A percentile compares a stretch with the other conserved stretches of the same genome.
phyloP scores from a whole-genome alignment of 164 flowering plant genomes.

The Umbellularia californica region DNA sequence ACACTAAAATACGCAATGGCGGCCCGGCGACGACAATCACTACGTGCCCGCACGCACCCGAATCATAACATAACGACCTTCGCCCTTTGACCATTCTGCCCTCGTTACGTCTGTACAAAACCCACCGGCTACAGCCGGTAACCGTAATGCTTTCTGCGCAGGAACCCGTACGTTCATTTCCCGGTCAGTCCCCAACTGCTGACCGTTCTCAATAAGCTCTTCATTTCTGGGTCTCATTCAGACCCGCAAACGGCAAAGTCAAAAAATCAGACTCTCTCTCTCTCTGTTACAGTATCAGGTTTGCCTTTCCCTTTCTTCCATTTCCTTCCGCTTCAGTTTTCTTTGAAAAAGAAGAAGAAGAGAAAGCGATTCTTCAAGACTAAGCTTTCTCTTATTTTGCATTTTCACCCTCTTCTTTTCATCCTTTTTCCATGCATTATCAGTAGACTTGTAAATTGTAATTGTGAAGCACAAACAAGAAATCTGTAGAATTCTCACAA shows the following conservation, averaged over 20 bases:
- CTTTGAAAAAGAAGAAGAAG: neutral
- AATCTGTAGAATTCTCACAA: neutral
- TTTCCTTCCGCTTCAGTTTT: neutral
- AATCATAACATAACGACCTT: neutral
- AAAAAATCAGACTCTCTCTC: neutral
- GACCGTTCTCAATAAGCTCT: neutral
- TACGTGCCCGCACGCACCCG: neutral
- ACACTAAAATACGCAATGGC: neutral
- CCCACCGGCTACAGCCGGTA: neutral
- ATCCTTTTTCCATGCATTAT: neutral
- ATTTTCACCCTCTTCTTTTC: neutral
- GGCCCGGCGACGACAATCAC: neutral
- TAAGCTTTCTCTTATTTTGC: constrained; percentile 12
- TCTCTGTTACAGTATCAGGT: neutral
- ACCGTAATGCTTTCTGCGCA: neutral
- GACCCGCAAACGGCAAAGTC: neutral
- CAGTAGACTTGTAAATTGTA: neutral
- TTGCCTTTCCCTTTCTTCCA: neutral
- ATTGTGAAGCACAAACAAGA: neutral
- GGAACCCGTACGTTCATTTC: neutral
- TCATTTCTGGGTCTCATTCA: neutral
- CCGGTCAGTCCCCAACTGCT: neutral
- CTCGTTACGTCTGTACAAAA: neutral
- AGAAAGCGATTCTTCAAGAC: neutral
- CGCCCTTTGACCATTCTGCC: neutral